phyloP scores from a whole-genome alignment of 441 rosid species.

The Kokia cookei region DNA sequence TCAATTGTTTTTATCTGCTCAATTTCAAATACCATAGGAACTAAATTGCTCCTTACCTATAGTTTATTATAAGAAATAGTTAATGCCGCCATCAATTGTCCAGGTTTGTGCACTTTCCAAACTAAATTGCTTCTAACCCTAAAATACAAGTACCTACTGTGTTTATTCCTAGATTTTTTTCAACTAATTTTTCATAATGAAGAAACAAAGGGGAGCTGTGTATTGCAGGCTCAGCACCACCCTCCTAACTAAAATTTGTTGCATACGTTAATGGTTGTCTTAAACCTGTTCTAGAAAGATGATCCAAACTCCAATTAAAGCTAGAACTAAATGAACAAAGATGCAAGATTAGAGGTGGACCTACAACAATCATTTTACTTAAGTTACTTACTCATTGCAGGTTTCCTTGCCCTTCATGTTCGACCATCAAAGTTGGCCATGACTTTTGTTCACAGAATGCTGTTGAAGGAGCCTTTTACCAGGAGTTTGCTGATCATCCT shows the following conservation, averaged over 20 bases:
- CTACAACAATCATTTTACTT: not conserved
- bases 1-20: too few relatives aligned
- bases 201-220: not conserved
- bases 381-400: constrained; percentile 9
- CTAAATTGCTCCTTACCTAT: too few relatives aligned
- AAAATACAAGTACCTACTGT: too few relatives aligned
- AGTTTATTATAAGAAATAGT: too few relatives aligned
- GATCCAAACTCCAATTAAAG: not conserved
- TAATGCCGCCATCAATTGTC: too few relatives aligned
- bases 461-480: constrained; percentile 59
- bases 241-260: not conserved
- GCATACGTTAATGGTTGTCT: not conserved
- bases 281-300: not conserved
- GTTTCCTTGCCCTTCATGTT: constrained; percentile 8
- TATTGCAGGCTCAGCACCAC: not conserved
- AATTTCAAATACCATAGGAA: too few relatives aligned
- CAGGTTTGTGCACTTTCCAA: too few relatives aligned
- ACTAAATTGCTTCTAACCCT: too few relatives aligned
- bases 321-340: not conserved
- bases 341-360: not conserved
- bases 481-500: constrained; percentile 86
- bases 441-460: constrained; percentile 70
- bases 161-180: not conserved
- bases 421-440: constrained; percentile 43
- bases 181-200: not conserved